Evolutionary conservation across 257 asterid genomes (phyloP).

Genomic region (Ilex aquifolium): DNA sequence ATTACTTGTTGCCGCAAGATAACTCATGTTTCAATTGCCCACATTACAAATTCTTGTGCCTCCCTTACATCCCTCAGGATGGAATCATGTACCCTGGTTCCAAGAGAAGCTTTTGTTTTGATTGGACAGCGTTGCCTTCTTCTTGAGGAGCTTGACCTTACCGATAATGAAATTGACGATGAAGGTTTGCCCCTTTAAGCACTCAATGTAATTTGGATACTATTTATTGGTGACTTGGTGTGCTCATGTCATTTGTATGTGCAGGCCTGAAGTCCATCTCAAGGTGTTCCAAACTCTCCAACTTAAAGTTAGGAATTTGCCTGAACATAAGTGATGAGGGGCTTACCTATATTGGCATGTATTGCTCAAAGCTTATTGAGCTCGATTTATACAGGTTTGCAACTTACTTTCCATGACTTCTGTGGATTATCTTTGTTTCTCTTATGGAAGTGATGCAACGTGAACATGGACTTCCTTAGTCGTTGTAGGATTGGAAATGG

Average conservation of each 20-base stretch:
- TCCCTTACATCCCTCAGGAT: conserved; percentile 73
- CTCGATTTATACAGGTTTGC: conserved; percentile 76
- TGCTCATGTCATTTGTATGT: background rate
- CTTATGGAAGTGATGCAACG: background rate
- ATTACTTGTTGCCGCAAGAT: conserved; percentile 86
- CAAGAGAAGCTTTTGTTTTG: conserved; percentile 54
- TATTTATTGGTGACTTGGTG: background rate
- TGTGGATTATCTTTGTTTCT: background rate
- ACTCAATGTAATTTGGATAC: background rate
- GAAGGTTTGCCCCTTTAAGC: conserved; percentile 49
- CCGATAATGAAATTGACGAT: conserved; percentile 77
- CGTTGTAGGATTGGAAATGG: background rate
- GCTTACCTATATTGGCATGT: conserved; percentile 54
- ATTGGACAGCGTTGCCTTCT: conserved; percentile 69
- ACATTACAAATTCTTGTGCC: conserved; percentile 59
- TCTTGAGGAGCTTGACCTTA: conserved; percentile 84
- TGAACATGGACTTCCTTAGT: background rate
- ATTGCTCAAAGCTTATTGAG: conserved; percentile 69
- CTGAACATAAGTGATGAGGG: conserved; percentile 64
- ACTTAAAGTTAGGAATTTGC: conserved; percentile 76
- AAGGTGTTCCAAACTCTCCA: conserved; percentile 50
- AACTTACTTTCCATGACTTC: background rate
- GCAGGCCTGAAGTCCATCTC: conserved; percentile 73
- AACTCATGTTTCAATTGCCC: conserved; percentile 54
- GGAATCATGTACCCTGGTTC: conserved; percentile 71